Evolutionary conservation across 2,329 filamentous ascomycete species (phyloP), one percentile per base, ranked within the genome.

Genomic region (Coniella vitis): DNA sequence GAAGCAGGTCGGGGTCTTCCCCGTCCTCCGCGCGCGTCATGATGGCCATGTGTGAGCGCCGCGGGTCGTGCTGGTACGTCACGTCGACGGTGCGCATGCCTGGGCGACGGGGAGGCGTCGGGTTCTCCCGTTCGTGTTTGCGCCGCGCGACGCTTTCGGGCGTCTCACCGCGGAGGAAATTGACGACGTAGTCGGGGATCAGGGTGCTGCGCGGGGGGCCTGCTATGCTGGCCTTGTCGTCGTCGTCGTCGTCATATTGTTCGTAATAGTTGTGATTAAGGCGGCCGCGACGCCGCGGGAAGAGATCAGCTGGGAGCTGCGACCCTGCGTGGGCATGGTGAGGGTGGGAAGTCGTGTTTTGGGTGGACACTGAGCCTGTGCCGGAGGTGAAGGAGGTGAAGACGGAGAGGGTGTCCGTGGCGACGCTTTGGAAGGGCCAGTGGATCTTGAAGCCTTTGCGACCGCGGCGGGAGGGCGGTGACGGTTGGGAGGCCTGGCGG

Each of bases 81-180:
- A 69, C 52, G 4, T 64, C 61, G 48, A 67, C 60, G 9, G 53
- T 58, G 5, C 62, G 60, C 48, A 64, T 55, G 20, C 62, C 65
- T 19, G 56, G 25, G 25, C 25, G 25, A 10, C 25, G 25, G n/a
- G n/a, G n/a, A 5, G 25, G 25, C 25, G 25, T 10, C 5, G 25
- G 45, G 45, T 53, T 59, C n/a, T 52, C 58, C 42, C 59, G 63
- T 60, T 63, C 65, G 50, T 66, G 64, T 52, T 69, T 69, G 55
- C 72, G 70, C 48, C 64, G 63, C 5, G 74, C 74, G 17, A 78
- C 57, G 25, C 68, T 70, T 59, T 78, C 74, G 13, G 75, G 74
- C 2, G 75, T 78, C 61, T 78, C 75, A 39, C 75, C 75, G 36
- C 74, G 70, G 53, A 79, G 66, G 58, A 73, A 79, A 60, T 76